phyloP scores from a whole-genome alignment of 257 asterid species.

The Rauvolfia tetraphylla region DNA sequence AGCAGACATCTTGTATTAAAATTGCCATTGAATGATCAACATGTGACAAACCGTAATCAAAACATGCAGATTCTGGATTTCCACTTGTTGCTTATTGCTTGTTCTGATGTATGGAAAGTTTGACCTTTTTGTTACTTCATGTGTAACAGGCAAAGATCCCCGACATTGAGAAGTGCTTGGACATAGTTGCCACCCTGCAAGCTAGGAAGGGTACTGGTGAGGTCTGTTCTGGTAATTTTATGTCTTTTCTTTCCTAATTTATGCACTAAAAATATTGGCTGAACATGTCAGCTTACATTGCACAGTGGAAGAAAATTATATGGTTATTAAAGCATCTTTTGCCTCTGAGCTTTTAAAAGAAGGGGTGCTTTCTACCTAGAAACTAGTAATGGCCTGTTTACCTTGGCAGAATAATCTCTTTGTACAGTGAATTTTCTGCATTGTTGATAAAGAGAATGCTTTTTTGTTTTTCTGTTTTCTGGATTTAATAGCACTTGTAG shows the following conservation, averaged over 20 bases:
- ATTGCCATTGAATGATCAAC: not conserved
- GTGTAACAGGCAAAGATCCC: constrained; percentile 80
- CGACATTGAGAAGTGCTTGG: constrained; percentile 88
- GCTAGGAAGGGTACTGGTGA: constrained; percentile 77
- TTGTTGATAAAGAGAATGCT: not conserved
- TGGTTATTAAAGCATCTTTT: not conserved
- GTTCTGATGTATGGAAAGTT: constrained; percentile 5
- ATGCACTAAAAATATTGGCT: not conserved
- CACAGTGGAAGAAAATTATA: not conserved
- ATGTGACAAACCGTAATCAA: not conserved
- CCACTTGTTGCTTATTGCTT: constrained; percentile 2
- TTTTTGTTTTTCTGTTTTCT: not conserved
- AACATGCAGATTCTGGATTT: not conserved
- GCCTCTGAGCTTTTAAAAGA: not conserved
- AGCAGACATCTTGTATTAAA: not conserved
- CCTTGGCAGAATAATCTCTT: not conserved
- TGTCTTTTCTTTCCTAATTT: constrained; percentile 1
- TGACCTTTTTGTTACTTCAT: constrained; percentile 12
- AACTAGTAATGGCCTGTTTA: not conserved
- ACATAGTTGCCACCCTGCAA: constrained; percentile 71
- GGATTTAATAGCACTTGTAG: not conserved
- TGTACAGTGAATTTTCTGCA: not conserved
- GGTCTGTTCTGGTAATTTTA: constrained; percentile 52
- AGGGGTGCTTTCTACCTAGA: not conserved
- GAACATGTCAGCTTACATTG: not conserved